These are phyloP conservation scores for Baorangia bicolor DNA, from an alignment of 768 basidiomycete genomes.

Conservation along the genomic window DNA sequence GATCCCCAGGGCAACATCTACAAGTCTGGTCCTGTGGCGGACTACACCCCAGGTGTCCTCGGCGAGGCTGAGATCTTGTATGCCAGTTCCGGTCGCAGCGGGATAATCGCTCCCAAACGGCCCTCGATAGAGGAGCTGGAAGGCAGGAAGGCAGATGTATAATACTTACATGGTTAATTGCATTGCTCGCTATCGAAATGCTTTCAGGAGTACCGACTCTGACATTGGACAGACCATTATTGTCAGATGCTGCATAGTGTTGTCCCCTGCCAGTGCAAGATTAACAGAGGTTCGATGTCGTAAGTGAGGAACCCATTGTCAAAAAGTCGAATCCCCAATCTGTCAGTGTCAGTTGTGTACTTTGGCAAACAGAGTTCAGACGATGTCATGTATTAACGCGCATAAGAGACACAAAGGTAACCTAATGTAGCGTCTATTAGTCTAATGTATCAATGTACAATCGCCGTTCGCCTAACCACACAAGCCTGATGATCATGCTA, in stretches of 20 bases:
- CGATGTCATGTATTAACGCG: background rate
- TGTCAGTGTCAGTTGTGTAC: no score
- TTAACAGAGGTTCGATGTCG: background rate
- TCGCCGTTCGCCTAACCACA: background rate
- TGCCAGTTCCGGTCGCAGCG: slow-evolving; percentile 64
- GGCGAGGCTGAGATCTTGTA: slow-evolving; percentile 66
- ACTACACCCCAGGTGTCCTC: slow-evolving; percentile 54
- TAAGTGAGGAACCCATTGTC: background rate
- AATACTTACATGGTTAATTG: slow-evolving; percentile 28
- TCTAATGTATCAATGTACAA: background rate
- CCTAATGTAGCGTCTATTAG: no score
- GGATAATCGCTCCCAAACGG: slow-evolving; percentile 33
- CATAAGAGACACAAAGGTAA: background rate
- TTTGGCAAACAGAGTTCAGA: background rate
- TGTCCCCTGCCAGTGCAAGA: background rate
- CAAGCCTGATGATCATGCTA: no score
- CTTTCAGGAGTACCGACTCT: background rate
- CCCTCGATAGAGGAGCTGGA: slow-evolving; percentile 26
- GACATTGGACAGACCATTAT: background rate
- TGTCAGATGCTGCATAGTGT: background rate
- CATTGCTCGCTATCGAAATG: slow-evolving; percentile 17
- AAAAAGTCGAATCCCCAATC: background rate
- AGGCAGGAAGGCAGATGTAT: slow-evolving; percentile 25
- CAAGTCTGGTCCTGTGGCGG: slow-evolving; percentile 41
- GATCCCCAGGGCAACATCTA: slow-evolving; percentile 57